These are phyloP conservation scores for Daedalea quercina DNA, from an alignment of 768 basidiomycete species.

Conservation along the genomic window DNA sequence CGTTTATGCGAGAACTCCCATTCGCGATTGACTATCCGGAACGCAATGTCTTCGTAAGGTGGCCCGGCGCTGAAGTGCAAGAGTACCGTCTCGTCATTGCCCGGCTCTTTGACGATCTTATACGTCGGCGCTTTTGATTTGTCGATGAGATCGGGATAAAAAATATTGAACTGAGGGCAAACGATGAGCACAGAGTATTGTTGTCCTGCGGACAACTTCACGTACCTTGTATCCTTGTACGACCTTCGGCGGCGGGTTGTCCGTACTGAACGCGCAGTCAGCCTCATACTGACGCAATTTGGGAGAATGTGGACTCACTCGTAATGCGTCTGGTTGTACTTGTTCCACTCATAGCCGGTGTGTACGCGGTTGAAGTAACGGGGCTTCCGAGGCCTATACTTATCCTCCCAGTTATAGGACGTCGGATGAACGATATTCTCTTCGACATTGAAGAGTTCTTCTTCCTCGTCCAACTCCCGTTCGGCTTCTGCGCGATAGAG, in stretches of 20 bases:
- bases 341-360: constrained; percentile 99
- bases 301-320: constrained; percentile 54
- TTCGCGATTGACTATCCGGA: constrained; percentile 93
- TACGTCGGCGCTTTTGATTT: constrained; percentile 96
- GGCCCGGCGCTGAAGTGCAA: constrained; percentile 94
- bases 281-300: not conserved
- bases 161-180: constrained; percentile 75
- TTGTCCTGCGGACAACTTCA: constrained; percentile 8
- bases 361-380: constrained; percentile 98
- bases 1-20: constrained; percentile 99
- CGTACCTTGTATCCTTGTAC: constrained; percentile 95
- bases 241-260: constrained; percentile 98
- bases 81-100: constrained; percentile 92
- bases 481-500: constrained; percentile 89
- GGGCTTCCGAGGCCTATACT: constrained; percentile 94
- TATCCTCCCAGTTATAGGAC: constrained; percentile 97
- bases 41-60: constrained; percentile 98
- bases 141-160: constrained; percentile 99
- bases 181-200: constrained; percentile 9
- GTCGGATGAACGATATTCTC: constrained; percentile 79
- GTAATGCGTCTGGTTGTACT: constrained; percentile 99
- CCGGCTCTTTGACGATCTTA: constrained; percentile 88
- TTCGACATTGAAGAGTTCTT: constrained; percentile 92
- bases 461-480: constrained; percentile 91
- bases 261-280: constrained; percentile 50